Evolutionary conservation across 225 moss, liverwort and hornwort genomes (phyloP).

Genomic region (Marchantia paleacea): DNA sequence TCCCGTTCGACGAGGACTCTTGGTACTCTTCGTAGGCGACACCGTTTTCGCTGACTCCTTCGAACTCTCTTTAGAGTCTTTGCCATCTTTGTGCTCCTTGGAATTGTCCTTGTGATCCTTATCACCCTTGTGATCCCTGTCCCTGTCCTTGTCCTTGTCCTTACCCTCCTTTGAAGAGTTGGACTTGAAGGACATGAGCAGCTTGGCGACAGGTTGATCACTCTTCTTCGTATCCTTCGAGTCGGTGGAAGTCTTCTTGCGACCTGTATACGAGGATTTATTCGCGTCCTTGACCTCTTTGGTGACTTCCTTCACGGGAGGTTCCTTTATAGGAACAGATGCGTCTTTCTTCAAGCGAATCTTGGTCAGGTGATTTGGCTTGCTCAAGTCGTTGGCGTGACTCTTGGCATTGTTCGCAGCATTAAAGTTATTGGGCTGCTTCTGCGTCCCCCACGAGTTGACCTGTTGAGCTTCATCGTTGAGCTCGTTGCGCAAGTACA

Average conservation of each 20-base stretch:
- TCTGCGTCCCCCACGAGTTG: conserved; percentile 25
- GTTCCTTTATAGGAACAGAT: conserved; percentile 7
- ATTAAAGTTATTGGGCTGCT: conserved; percentile 33
- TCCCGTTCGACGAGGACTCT: conserved; percentile 24
- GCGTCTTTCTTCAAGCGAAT: conserved; percentile 31
- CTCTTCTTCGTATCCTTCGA: conserved; percentile 6
- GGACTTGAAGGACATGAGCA: conserved; percentile 19
- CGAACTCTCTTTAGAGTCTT: not conserved
- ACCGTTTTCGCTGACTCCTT: not conserved
- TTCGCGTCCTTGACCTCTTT: conserved; percentile 5
- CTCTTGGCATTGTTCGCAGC: conserved; percentile 14
- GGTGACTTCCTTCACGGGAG: conserved; percentile 4
- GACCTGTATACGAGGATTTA: not conserved
- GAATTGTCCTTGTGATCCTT: not conserved
- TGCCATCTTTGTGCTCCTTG: conserved; percentile 6
- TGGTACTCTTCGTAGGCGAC: conserved; percentile 4
- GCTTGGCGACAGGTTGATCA: not conserved
- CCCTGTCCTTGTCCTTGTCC: conserved; percentile 5
- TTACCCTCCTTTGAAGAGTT: conserved; percentile 16
- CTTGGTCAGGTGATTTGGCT: conserved; percentile 31
- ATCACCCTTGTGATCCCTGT: not conserved
- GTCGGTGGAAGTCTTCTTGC: not conserved
- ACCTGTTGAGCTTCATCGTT: conserved; percentile 29
- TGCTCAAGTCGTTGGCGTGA: conserved; percentile 22
- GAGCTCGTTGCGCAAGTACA: conserved; percentile 36